These are phyloP conservation scores for Naumovozyma dairenensis DNA, from an alignment of 805 yeast genomes.

Conservation along the genomic window DNA sequence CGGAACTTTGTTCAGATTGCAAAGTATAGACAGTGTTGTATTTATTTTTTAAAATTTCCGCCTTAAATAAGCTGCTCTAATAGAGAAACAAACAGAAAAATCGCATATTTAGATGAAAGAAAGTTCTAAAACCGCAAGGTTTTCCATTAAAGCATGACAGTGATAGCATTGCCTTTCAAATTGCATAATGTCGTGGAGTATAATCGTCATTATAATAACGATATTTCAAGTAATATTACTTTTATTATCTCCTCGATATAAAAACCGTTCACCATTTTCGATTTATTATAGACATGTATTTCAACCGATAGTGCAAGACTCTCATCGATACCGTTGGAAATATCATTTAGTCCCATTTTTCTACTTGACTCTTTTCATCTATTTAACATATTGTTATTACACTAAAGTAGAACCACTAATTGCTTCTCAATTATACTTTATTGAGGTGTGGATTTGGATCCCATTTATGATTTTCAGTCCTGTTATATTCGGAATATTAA, in stretches of 20 bases:
- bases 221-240: slow-evolving; percentile 14
- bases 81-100: too few relatives aligned
- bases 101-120: too few relatives aligned
- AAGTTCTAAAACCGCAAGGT: too few relatives aligned
- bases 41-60: too few relatives aligned
- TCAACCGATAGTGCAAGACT: slow-evolving; percentile 19
- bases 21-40: too few relatives aligned
- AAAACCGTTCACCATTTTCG: slow-evolving; percentile 13
- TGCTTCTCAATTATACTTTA: slow-evolving; percentile 2
- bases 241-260: slow-evolving; percentile 21
- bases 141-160: too few relatives aligned
- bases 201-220: too few relatives aligned
- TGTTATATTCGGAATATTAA: slow-evolving; percentile 13
- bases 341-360: slow-evolving; percentile 24
- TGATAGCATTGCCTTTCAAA: too few relatives aligned
- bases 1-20: too few relatives aligned
- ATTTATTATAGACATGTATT: slow-evolving; percentile 20
- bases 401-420: slow-evolving; percentile 11
- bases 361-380: slow-evolving; percentile 17
- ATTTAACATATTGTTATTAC: slow-evolving; percentile 13
- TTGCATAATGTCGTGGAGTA: too few relatives aligned
- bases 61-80: too few relatives aligned
- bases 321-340: slow-evolving; percentile 18
- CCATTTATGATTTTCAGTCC: slow-evolving; percentile 16
- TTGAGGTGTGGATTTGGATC: slow-evolving; percentile 16